Evolutionary conservation across 2,329 filamentous ascomycete genomes (phyloP).

Genomic region (Metarhizium guizhouense): DNA sequence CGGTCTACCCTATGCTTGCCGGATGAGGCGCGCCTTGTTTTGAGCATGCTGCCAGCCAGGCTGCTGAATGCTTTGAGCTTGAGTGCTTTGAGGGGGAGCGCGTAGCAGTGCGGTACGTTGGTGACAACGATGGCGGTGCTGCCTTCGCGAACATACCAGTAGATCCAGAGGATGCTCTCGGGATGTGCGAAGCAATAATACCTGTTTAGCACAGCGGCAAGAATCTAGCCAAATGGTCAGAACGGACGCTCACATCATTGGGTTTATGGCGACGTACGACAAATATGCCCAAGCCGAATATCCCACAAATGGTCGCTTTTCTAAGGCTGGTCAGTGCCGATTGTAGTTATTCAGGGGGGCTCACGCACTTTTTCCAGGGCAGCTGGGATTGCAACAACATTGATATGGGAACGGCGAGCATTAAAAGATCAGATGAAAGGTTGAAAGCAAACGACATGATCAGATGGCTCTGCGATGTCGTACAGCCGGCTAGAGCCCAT

Average conservation of each 20-base stretch:
- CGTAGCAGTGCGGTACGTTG: conserved; percentile 34
- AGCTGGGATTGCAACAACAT: conserved; percentile 2
- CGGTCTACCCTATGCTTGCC: not conserved
- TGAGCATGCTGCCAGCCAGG: not conserved
- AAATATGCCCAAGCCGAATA: conserved; percentile 42
- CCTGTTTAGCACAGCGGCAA: conserved; percentile 33
- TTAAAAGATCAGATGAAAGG: conserved; percentile 2
- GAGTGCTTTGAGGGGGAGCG: conserved; percentile 4
- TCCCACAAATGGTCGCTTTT: conserved; percentile 10
- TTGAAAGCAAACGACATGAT: conserved; percentile 3
- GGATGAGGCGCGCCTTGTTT: not conserved
- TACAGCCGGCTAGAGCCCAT: conserved; percentile 1
- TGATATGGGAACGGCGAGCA: conserved; percentile 2
- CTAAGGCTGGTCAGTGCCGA: conserved; percentile 1
- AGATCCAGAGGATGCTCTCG: conserved; percentile 25
- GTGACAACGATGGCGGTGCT: conserved; percentile 42
- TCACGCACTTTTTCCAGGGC: conserved; percentile 4
- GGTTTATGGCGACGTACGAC: conserved; percentile 16
- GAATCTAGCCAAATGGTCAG: conserved; percentile 14
- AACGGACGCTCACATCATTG: not conserved
- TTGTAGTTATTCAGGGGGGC: too few species aligned
- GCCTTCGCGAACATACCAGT: conserved; percentile 47
- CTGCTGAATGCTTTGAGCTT: conserved; percentile 1
- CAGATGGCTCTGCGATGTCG: conserved; percentile 2
- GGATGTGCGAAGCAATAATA: conserved; percentile 29